These are phyloP conservation scores for Catharanthus roseus DNA, from an alignment of 257 asterid species.

Conservation along the genomic window DNA sequence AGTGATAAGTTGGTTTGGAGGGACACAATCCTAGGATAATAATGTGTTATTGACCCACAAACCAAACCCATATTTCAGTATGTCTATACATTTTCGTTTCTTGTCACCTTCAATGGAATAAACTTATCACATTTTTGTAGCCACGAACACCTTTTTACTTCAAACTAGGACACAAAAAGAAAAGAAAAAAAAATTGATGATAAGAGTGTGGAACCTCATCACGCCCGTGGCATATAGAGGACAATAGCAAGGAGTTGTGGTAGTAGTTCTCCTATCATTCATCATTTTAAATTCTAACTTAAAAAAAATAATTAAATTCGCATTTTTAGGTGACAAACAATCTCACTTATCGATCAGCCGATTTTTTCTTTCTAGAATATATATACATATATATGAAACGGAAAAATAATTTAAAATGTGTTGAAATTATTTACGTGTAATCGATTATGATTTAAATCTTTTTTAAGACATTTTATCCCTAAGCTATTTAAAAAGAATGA, in stretches of 20 bases:
- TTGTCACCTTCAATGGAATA: neutral
- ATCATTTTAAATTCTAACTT: too few species aligned
- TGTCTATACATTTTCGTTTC: constrained; percentile 2
- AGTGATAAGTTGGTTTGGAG: neutral
- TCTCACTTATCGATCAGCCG: too few species aligned
- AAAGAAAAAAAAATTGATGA: neutral
- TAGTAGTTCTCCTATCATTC: too few species aligned
- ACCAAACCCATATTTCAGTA: neutral
- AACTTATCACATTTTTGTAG: neutral
- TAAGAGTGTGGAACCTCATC: neutral
- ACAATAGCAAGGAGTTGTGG: neutral
- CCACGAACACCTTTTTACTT: neutral
- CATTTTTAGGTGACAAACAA: too few species aligned
- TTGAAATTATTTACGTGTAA: too few species aligned
- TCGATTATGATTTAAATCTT: too few species aligned
- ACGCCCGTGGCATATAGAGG: neutral
- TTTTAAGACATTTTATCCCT: too few species aligned
- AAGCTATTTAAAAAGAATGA: too few species aligned
- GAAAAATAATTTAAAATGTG: too few species aligned
- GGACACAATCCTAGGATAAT: neutral
- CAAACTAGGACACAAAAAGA: neutral
- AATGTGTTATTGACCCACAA: neutral
- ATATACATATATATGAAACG: too few species aligned
- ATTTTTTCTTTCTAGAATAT: too few species aligned
- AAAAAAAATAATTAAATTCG: too few species aligned